Percentiles rank a stretch among this genome's conserved stretches.
phyloP scores from a whole-genome alignment of 1,284 basidiomycete species.

The Cerioporus squamosus region DNA sequence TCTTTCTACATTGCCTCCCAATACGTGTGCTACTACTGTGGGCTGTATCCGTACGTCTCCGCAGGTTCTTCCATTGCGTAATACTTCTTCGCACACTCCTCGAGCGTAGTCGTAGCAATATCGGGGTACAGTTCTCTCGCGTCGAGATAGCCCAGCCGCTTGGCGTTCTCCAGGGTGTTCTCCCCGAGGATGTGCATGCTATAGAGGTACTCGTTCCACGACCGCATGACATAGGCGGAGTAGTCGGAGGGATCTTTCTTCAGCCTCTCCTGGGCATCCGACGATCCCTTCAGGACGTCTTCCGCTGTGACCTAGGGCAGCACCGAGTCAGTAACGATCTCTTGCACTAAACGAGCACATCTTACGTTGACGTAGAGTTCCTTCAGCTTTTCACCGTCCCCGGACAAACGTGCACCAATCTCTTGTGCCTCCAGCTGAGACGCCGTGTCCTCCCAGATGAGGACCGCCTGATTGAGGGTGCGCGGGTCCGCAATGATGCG shows the following conservation, averaged over 20 bases:
- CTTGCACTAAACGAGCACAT: not conserved
- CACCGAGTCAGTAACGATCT: no score
- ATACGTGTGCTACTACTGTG: no score
- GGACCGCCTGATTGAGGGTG: constrained; percentile 32
- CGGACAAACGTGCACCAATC: constrained; percentile 19
- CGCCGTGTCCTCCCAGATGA: constrained; percentile 33
- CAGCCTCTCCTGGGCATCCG: not conserved
- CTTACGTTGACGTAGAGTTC: constrained; percentile 2
- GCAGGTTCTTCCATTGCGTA: no score
- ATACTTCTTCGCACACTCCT: no score
- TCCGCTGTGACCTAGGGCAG: not conserved
- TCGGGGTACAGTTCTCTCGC: constrained; percentile 30
- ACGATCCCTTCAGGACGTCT: not conserved
- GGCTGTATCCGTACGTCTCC: no score
- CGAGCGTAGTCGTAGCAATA: no score
- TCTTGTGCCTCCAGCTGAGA: constrained; percentile 20
- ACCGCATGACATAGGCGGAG: not conserved
- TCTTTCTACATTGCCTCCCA: no score
- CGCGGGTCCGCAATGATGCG: constrained; percentile 30
- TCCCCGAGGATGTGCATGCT: constrained; percentile 26
- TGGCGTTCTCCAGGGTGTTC: constrained; percentile 25
- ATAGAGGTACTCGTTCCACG: constrained; percentile 16
- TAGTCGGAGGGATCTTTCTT: not conserved
- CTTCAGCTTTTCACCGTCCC: constrained; percentile 18
- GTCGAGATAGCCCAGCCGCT: constrained; percentile 27